A percentile compares a stretch with the other conserved stretches of the same genome.
phyloP scores from a whole-genome alignment of 2,329 filamentous ascomycete species.

The Dissoconium aciculare region DNA sequence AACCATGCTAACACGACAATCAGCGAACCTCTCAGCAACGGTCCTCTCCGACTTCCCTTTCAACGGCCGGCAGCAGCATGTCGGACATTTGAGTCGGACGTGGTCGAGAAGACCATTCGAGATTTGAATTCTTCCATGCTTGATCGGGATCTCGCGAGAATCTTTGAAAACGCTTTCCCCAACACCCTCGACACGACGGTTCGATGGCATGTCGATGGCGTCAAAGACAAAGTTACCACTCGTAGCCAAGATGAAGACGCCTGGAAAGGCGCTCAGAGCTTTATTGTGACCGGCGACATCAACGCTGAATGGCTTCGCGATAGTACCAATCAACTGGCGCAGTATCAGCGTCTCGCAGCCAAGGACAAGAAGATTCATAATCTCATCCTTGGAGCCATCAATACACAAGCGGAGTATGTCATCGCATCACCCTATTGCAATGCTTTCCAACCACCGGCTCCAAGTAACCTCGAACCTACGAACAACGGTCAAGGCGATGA shows the following conservation, averaged over 20 bases:
- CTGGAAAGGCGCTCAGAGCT: constrained; percentile 80
- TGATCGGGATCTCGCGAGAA: constrained; percentile 72
- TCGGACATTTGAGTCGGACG: constrained; percentile 74
- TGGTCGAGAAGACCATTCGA: constrained; percentile 76
- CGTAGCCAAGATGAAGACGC: constrained; percentile 30
- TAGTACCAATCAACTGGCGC: constrained; percentile 81
- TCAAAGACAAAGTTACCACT: constrained; percentile 29
- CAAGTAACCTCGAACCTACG: constrained; percentile 56
- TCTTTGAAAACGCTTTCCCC: constrained; percentile 72
- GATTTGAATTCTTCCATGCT: constrained; percentile 67
- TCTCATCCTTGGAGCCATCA: constrained; percentile 82
- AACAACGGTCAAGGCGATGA: constrained; percentile 68
- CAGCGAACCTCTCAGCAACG: constrained; percentile 67
- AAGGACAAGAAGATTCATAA: constrained; percentile 64
- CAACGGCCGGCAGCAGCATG: constrained; percentile 70
- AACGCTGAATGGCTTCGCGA: constrained; percentile 86
- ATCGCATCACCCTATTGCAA: constrained; percentile 96
- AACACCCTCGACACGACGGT: constrained; percentile 84
- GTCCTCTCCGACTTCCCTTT: constrained; percentile 65
- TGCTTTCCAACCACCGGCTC: constrained; percentile 86
- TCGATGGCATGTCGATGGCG: constrained; percentile 64
- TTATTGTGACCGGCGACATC: constrained; percentile 76
- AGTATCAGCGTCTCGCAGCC: constrained; percentile 73
- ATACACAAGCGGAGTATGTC: constrained; percentile 89
- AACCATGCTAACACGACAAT: constrained; percentile 8